Evolutionary conservation across 345 rosid species (phyloP), one percentile per base, ranked within the genome.

Genomic region (Populus euphratica): DNA sequence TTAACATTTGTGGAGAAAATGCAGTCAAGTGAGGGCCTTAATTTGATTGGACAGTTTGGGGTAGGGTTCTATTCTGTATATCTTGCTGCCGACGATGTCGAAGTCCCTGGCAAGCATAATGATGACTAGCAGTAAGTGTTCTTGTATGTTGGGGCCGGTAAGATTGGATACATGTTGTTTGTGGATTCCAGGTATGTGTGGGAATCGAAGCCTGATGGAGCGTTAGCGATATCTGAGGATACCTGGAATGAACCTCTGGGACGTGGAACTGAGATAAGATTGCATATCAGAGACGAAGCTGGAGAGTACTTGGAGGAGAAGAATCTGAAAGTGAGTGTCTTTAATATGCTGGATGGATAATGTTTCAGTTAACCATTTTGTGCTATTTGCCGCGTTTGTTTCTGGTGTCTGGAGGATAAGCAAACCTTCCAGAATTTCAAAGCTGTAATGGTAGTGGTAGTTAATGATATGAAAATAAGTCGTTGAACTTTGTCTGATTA

Each of bases 201-300:
- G 99, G 99, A 96, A 83, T 96, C 99, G 47, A 96, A 91, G 86
- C 98, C 99, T 78, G 98, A 96, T 67, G 99, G 99, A 64, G 97
- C 97, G 77, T 96, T 96, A 80, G 96, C 99, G 63, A 90, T 96
- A 73, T 93, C 99, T 0, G 98, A 96, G 88, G 99, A 96, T 73
- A 90, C 95, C 17, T 96, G 99, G 99, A 96, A 96, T 80, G 99
- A 96, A 50, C 93, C 96, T 36, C 81, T 96, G 43, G 98, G 97
- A 72, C 97, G 98, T 73, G 99, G 99, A 80, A 96, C 99, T 73
- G 99, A 96, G 87, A 92, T 96, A 79, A 92, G 90, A 85, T 75
- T 96, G 78, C 98, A 96, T 81, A 95, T 96, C 65, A 88, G 96
- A 73, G 93, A 96, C n/a, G 98, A 96, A 87, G 99, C 99, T 76